Conservation (phyloP, 1,139 yeast genomes). For the Kluyveromyces marxianus region DNA sequence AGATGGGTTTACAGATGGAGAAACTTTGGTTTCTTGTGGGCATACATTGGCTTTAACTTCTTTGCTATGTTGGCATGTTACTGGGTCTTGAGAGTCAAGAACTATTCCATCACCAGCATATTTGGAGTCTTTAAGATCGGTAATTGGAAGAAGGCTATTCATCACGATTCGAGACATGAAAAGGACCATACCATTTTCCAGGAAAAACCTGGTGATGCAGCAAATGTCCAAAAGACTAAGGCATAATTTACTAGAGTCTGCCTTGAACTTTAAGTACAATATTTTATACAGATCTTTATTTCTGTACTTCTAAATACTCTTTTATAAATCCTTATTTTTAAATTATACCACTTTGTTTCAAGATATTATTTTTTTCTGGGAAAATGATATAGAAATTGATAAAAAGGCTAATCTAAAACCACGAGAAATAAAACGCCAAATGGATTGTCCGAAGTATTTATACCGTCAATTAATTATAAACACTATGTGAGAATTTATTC, state of each 20-base stretch:
- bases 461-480: too few relatives aligned
- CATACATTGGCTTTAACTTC: slow-evolving; percentile 40
- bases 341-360: too few relatives aligned
- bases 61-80: slow-evolving; percentile 37
- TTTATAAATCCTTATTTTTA: too few relatives aligned
- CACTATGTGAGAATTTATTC: too few relatives aligned
- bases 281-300: background rate
- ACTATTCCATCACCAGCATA: slow-evolving; percentile 27
- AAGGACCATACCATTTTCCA: slow-evolving; percentile 35
- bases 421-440: too few relatives aligned
- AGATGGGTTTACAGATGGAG: slow-evolving; percentile 46
- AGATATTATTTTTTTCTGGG: too few relatives aligned
- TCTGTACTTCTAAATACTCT: too few relatives aligned
- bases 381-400: too few relatives aligned
- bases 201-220: slow-evolving; percentile 33
- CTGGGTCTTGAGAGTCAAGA: slow-evolving; percentile 32
- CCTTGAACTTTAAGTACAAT: background rate
- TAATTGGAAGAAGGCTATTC: slow-evolving; percentile 32
- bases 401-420: too few relatives aligned
- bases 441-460: too few relatives aligned
- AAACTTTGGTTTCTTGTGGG: slow-evolving; percentile 50
- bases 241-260: background rate
- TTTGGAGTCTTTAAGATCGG: slow-evolving; percentile 19
- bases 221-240: slow-evolving; percentile 22
- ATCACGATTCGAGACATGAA: slow-evolving; percentile 36